Evolutionary conservation across 768 basidiomycete genomes (phyloP).

Genomic region (Suillus luteus): DNA sequence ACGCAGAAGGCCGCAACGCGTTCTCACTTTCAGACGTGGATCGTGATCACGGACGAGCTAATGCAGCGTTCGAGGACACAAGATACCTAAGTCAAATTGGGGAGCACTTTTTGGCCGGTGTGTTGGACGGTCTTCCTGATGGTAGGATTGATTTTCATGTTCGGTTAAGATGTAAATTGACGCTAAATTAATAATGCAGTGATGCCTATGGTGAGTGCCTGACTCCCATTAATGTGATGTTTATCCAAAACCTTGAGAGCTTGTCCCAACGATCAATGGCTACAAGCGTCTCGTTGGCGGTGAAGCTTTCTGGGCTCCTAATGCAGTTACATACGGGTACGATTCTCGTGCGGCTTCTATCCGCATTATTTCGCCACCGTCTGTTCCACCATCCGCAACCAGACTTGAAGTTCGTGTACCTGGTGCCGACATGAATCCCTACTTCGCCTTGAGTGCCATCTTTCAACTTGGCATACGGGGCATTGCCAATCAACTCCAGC

Average conservation of each 20-base stretch:
- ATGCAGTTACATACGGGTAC: conserved; percentile 91
- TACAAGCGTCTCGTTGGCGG: conserved; percentile 97
- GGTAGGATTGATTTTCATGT: conserved; percentile 46
- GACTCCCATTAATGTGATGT: neutral
- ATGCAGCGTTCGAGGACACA: conserved; percentile 79
- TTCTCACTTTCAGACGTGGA: conserved; percentile 75
- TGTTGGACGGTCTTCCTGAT: conserved; percentile 88
- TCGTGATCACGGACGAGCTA: conserved; percentile 59
- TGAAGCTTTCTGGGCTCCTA: conserved; percentile 93
- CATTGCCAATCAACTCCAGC: conserved; percentile 70
- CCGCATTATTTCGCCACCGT: conserved; percentile 90
- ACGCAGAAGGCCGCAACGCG: conserved; percentile 67
- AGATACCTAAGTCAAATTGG: conserved; percentile 80
- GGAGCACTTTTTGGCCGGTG: conserved; percentile 94
- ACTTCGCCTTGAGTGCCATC: conserved; percentile 85
- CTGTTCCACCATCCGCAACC: conserved; percentile 78
- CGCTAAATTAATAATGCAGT: conserved; percentile 43
- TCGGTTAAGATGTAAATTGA: neutral
- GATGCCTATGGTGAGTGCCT: conserved; percentile 72
- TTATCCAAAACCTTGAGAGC: conserved; percentile 37
- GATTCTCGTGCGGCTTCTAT: conserved; percentile 93
- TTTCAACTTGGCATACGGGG: conserved; percentile 87
- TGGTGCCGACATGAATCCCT: conserved; percentile 96
- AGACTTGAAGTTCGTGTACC: conserved; percentile 93
- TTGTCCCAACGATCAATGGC: conserved; percentile 91